Base-by-base conservation (phyloP, 345 rosid genomes). In the Cardamine occulta region DNA sequence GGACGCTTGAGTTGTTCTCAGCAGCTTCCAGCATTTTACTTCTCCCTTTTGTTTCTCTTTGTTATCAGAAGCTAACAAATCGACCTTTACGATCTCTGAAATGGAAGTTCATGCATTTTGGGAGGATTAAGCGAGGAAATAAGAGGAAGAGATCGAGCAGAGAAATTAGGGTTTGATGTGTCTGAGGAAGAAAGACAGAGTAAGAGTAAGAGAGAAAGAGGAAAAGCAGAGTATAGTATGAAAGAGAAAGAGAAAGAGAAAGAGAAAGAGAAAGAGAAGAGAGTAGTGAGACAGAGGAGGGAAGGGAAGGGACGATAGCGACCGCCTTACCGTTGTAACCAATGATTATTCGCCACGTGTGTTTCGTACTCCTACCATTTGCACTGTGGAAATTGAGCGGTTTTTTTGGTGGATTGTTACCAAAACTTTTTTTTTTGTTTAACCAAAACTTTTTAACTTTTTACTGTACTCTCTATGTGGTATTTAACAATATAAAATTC, bases 21-120 rank as follows among this genome's bases (percentile, higher is more conserved):
- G 80, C 75, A 73, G 87, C 80, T 73, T 90, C 92, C 74, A 90
- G 74, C 97, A 90, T 93, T 83, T 62, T 57, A 14, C 26, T 44
- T 68, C 57, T 26, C 28, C 10, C 6, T 15, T 28, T 26, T 2
- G 34, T n/a, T 4, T 49, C 8, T 29, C 19, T 35, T 4, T 34
- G 4, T 19, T 44, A 72, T 59, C 45, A 21, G 57, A 75, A 19
- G 21, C 6, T 11, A 68, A 52, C 62, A 65, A 59, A 48, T 68
- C 60, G 62, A 75, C 75, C 39, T 23, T 81, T 54, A 81, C 40
- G 55, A 34, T 73, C 63, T 74, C 31, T 7, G 12, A 70, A 73
- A 58, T 23, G 69, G 72, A 85, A 85, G 89, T 78, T 88, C 82
- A 28, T 37, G 87, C 91, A 93, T 87, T 82, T 82, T 74, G 17